Conservation (phyloP, 2,329 filamentous ascomycete genomes). For the Penicillium expansum region DNA sequence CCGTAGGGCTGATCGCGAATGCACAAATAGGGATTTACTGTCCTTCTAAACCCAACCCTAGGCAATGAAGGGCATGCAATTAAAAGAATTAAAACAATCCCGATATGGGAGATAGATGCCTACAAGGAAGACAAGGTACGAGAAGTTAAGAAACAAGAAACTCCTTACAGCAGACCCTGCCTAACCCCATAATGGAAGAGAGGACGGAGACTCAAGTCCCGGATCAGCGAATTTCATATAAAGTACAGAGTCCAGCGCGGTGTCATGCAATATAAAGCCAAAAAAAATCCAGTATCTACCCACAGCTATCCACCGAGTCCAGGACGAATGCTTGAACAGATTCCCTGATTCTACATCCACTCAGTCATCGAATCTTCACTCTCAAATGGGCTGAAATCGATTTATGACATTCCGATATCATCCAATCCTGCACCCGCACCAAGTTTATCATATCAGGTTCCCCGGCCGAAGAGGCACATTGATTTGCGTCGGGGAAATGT, state of each 20-base stretch:
- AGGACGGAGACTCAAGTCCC: constrained; percentile 11
- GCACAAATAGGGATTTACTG: not conserved
- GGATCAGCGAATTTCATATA: constrained; percentile 22
- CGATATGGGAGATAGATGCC: constrained; percentile 18
- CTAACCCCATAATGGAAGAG: constrained; percentile 4
- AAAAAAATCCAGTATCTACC: constrained; percentile 28
- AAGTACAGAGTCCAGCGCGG: constrained; percentile 28
- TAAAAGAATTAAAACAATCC: constrained; percentile 13
- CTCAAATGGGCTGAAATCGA: constrained; percentile 18
- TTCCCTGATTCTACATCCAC: constrained; percentile 22
- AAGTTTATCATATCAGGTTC: constrained; percentile 10
- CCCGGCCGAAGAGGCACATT: constrained; percentile 3
- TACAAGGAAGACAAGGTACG: constrained; percentile 5
- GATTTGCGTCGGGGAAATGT: constrained; percentile 4
- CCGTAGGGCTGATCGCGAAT: not conserved
- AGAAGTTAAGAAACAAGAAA: constrained; percentile 8
- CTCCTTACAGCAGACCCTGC: constrained; percentile 5
- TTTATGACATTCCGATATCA: constrained; percentile 20
- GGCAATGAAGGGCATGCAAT: not conserved
- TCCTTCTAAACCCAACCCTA: not conserved
- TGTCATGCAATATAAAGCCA: constrained; percentile 28
- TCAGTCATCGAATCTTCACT: constrained; percentile 13
- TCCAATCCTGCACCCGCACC: constrained; percentile 15
- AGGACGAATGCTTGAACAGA: constrained; percentile 8
- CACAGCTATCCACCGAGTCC: constrained; percentile 19